A percentile compares a stretch with the other conserved stretches of the same genome.
Evolutionary conservation across 352 stramenopile species (phyloP).

Genomic region (Pythium graminicola): DNA sequence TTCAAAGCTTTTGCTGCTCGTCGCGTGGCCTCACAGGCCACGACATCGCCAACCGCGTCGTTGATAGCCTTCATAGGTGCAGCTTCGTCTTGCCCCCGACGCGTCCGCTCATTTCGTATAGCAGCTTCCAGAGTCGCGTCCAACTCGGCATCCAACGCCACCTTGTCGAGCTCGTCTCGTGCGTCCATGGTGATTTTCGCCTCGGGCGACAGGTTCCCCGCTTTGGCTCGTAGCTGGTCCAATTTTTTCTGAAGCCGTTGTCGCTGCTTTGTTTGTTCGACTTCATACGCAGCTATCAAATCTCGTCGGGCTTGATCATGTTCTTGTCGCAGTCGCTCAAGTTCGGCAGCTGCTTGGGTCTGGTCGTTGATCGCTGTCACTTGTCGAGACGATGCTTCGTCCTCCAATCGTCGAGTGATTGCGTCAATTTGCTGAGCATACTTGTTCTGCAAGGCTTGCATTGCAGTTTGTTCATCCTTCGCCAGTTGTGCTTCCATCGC

Average conservation of each 20-base stretch:
- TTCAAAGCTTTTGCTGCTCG: too few species aligned
- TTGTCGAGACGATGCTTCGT: conserved; percentile 9
- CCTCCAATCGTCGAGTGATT: not conserved
- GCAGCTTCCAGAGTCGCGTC: conserved; percentile 6
- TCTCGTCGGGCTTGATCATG: conserved; percentile 31
- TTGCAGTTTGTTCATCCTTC: not conserved
- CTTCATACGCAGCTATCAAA: conserved; percentile 25
- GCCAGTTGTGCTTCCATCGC: conserved; percentile 1
- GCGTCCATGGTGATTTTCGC: conserved; percentile 3
- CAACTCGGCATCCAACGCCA: conserved; percentile 15
- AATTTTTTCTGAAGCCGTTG: conserved; percentile 41
- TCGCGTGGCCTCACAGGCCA: conserved; percentile 22
- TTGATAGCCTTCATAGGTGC: not conserved
- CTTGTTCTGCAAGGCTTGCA: conserved; percentile 3
- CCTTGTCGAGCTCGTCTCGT: conserved; percentile 18
- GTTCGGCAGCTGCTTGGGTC: conserved; percentile 27
- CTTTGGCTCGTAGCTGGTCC: conserved; percentile 19
- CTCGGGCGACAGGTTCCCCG: not conserved
- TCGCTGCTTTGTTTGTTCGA: conserved; percentile 34
- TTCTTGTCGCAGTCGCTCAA: conserved; percentile 41
- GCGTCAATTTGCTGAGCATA: not conserved
- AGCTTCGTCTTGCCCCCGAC: conserved; percentile 7
- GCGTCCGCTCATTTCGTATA: conserved; percentile 2
- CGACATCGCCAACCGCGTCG: conserved; percentile 21
- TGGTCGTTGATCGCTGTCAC: not conserved